Evolutionary conservation across 805 yeast genomes (phyloP).

Genomic region (Saccharomycopsis oosterbeekiorum): DNA sequence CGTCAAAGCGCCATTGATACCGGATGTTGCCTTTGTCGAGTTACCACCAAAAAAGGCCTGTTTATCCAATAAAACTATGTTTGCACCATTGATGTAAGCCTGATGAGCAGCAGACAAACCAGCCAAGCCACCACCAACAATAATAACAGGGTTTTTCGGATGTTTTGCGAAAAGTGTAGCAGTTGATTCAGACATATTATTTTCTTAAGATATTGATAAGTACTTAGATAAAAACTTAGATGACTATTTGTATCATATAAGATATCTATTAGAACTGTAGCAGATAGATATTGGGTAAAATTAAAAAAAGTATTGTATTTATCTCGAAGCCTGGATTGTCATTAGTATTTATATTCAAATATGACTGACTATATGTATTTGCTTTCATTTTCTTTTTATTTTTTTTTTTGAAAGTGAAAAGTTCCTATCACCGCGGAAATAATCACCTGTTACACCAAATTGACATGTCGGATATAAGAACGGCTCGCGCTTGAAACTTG

Average conservation of each 20-base stretch:
- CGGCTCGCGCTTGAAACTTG: no score
- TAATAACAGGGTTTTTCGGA: slow-evolving; percentile 27
- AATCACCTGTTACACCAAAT: neutral
- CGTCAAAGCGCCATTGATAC: slow-evolving; percentile 66
- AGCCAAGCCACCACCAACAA: slow-evolving; percentile 59
- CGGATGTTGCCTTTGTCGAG: slow-evolving; percentile 58
- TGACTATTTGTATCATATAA: no score
- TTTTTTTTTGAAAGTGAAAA: neutral
- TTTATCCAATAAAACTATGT: slow-evolving; percentile 45
- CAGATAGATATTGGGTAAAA: no score
- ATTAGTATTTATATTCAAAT: no score
- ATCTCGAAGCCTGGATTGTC: no score
- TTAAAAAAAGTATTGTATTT: neutral
- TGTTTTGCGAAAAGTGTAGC: slow-evolving; percentile 1
- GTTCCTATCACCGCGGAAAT: neutral
- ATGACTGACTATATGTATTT: no score
- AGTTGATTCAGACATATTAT: slow-evolving; percentile 11
- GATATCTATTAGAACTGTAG: no score
- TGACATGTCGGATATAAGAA: neutral
- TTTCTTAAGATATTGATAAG: neutral
- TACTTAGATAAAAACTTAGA: neutral
- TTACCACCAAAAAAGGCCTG: slow-evolving; percentile 55
- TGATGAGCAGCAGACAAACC: slow-evolving; percentile 57
- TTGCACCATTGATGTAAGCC: slow-evolving; percentile 41
- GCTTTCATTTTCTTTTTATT: neutral